These are phyloP conservation scores for Dactylellina drechsleri DNA, from an alignment of 2,329 filamentous ascomycete species.

Conservation along the genomic window DNA sequence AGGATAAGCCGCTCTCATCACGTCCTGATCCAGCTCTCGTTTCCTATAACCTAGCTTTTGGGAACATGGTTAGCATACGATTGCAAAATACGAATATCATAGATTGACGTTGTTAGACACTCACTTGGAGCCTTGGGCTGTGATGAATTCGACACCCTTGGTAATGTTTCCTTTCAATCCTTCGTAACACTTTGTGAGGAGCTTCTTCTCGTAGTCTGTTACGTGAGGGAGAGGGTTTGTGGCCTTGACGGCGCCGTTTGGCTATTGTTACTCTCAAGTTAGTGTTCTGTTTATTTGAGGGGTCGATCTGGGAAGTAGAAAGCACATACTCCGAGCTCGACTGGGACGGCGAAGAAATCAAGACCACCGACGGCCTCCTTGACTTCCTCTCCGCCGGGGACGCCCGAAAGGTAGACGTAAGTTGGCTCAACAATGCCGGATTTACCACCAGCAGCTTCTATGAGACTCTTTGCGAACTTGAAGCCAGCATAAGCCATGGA, in stretches of 20 bases:
- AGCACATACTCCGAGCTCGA: conserved; percentile 88
- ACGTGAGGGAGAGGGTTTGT: conserved; percentile 79
- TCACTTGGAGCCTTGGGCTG: conserved; percentile 57
- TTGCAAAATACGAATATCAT: neutral
- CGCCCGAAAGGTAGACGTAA: conserved; percentile 92
- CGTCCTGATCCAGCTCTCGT: conserved; percentile 25
- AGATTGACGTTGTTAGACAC: conserved; percentile 2
- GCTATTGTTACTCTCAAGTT: conserved; percentile 65
- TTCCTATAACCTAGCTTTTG: conserved; percentile 53
- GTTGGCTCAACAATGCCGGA: conserved; percentile 93
- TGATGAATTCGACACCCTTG: conserved; percentile 84
- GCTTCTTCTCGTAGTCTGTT: conserved; percentile 87
- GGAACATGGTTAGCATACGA: conserved; percentile 34
- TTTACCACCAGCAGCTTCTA: conserved; percentile 84
- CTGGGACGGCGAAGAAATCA: conserved; percentile 95
- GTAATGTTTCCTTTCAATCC: conserved; percentile 91
- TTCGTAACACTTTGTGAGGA: conserved; percentile 78
- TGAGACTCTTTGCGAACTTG: conserved; percentile 91
- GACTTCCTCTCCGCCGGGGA: conserved; percentile 86
- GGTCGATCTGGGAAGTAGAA: conserved; percentile 23
- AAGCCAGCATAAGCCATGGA: conserved; percentile 97
- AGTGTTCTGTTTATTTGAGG: neutral
- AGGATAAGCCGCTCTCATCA: conserved; percentile 2
- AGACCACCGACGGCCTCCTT: conserved; percentile 78
- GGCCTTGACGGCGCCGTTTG: conserved; percentile 85